Evolutionary conservation across 176 grass and related monocot species (phyloP), one percentile per base, ranked within the genome.

Genomic region (Musa itinerans): DNA sequence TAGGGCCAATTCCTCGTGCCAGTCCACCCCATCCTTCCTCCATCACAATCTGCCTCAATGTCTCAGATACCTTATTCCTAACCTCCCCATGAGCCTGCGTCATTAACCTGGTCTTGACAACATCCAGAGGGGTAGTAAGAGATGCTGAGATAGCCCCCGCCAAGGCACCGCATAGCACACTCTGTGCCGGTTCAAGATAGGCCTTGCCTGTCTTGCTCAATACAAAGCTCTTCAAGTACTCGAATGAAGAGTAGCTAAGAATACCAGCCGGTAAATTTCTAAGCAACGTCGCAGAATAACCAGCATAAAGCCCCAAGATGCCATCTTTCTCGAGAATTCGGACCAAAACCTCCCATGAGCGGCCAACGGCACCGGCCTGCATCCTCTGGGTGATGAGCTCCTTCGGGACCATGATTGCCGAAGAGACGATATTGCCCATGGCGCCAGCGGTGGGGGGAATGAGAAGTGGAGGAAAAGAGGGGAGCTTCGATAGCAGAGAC

Each of bases 301-400:
- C 95, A 2, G 86, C 82, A 27, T 94, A 94, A 52, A 99, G 95
- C 2, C 95, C 90, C 22, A 87, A n/a, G 76, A 99, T 75, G n/a
- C 90, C 90, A 29, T 94, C 78, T 57, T 64, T 53, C 12, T 59
- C 86, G 13, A 99, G 49, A 80, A 94, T 99, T 53, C 65, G 54
- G 6, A 99, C 84, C 23, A 90, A 72, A 56, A 99, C 90, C 62
- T 99, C 73, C 88, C 83, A 91, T 54, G 95, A 91, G 0, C 86
- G 65, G 10, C 90, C 90, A 78, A 23, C 43, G 21, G 93, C 83
- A 73, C 93, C 95, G 0, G 88, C 87, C 81, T 98, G 90, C 80
- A 98, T 92, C 59, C 90, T 83, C 81, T 98, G 95, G 66, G 95
- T 94, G 86, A 98, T 91, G 80, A 98, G 91, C 72, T 98, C 95